These are phyloP conservation scores for Exserohilum rostratum DNA, from an alignment of 2,329 filamentous ascomycete species.

Conservation along the genomic window DNA sequence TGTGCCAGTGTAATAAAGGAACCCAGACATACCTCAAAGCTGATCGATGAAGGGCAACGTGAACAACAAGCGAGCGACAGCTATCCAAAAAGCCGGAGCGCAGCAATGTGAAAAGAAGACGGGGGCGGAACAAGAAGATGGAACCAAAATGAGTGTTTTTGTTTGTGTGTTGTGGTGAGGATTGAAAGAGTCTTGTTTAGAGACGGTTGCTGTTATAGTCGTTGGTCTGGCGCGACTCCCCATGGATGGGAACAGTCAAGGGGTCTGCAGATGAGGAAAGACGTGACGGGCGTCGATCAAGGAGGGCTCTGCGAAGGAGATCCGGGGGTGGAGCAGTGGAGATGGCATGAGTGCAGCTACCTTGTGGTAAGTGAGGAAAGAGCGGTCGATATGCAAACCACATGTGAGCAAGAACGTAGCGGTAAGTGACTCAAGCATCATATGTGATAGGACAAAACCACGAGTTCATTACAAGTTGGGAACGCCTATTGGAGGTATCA, in stretches of 20 bases:
- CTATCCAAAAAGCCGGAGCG: slow-evolving; percentile 48
- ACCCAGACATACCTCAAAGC: slow-evolving; percentile 38
- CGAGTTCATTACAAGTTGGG: background rate
- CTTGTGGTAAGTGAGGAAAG: slow-evolving; percentile 4
- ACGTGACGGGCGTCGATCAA: slow-evolving; percentile 1
- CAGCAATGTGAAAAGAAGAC: slow-evolving; percentile 49
- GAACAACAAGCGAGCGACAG: slow-evolving; percentile 43
- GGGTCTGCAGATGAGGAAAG: slow-evolving; percentile 18
- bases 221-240: slow-evolving; percentile 32
- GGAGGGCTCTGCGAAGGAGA: slow-evolving; percentile 17
- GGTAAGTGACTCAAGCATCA: background rate
- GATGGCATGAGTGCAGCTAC: slow-evolving; percentile 11
- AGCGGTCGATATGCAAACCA: background rate
- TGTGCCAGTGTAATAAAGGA: background rate
- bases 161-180: slow-evolving; percentile 32
- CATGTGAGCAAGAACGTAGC: background rate
- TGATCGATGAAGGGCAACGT: slow-evolving; percentile 35
- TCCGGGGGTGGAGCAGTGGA: slow-evolving; percentile 15
- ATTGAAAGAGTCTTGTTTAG: slow-evolving; percentile 15
- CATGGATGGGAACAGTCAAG: background rate
- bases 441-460: background rate
- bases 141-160: slow-evolving; percentile 43
- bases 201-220: slow-evolving; percentile 37
- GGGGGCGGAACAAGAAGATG: slow-evolving; percentile 41
- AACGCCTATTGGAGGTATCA: background rate